Conservation (phyloP, 306 rosid species). For the Rosa chinensis region DNA sequence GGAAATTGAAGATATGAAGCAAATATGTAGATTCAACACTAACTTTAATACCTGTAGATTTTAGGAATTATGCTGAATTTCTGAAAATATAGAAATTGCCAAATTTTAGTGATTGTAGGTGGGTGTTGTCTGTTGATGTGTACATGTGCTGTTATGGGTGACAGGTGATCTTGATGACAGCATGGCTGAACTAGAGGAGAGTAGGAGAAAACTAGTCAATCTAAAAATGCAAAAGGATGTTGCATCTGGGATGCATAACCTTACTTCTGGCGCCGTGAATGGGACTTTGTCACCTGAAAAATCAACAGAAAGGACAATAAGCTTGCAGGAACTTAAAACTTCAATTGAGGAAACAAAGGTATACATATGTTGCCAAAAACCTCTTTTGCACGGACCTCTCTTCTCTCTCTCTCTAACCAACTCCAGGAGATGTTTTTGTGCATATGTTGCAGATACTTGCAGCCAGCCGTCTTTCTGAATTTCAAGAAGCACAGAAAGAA, state of each 20-base stretch:
- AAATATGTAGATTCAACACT: not conserved
- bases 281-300: conserved; percentile 87
- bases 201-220: conserved; percentile 86
- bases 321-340: conserved; percentile 76
- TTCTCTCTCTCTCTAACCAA: conserved; percentile 20
- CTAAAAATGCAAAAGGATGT: conserved; percentile 85
- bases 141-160: conserved; percentile 30
- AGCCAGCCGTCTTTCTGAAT: conserved; percentile 76
- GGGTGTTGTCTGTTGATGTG: conserved; percentile 27
- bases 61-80: conserved; percentile 18
- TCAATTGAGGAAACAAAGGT: conserved; percentile 95
- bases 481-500: conserved; percentile 70
- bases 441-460: conserved; percentile 60
- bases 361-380: conserved; percentile 6
- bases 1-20: conserved; percentile 2
- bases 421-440: conserved; percentile 17
- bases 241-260: conserved; percentile 48
- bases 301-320: conserved; percentile 61
- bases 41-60: not conserved
- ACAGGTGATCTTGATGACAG: conserved; percentile 88
- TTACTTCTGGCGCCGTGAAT: conserved; percentile 50
- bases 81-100: not conserved
- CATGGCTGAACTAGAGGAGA: conserved; percentile 82
- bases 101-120: conserved; percentile 20
- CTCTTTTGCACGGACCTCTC: conserved; percentile 18